Conservation (phyloP, 78 protist species). For the Speleostelium caveatum region DNA sequence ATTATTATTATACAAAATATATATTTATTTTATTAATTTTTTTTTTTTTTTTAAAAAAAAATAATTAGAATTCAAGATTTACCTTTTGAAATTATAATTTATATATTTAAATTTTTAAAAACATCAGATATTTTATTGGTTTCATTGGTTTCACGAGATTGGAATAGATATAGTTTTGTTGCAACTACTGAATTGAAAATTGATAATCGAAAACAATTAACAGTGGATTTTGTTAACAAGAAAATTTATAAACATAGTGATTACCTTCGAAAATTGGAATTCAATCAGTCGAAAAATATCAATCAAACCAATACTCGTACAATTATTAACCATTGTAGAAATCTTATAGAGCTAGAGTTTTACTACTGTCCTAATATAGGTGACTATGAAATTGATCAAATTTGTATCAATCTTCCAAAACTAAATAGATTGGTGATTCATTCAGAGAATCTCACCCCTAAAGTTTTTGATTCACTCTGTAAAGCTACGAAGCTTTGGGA, state of each 20-base stretch:
- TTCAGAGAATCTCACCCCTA: not conserved
- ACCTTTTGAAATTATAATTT: slow-evolving; percentile 51
- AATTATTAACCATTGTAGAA: slow-evolving; percentile 33
- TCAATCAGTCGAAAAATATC: slow-evolving; percentile 7
- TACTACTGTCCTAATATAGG: slow-evolving; percentile 20
- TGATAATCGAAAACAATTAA: slow-evolving; percentile 25
- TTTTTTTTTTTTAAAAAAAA: not conserved
- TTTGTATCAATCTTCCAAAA: not conserved
- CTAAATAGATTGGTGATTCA: slow-evolving; percentile 22
- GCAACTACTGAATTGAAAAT: slow-evolving; percentile 49
- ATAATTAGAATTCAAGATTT: slow-evolving; percentile 35
- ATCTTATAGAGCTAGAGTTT: slow-evolving; percentile 15
- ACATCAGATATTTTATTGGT: slow-evolving; percentile 18
- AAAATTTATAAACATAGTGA: slow-evolving; percentile 64
- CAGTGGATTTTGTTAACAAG: slow-evolving; percentile 36
- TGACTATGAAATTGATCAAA: slow-evolving; percentile 43
- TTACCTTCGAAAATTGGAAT: slow-evolving; percentile 35
- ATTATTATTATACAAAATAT: not conserved
- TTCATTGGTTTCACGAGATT: slow-evolving; percentile 46
- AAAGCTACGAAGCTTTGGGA: not conserved
- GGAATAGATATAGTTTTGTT: slow-evolving; percentile 37
- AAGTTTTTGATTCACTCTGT: slow-evolving; percentile 8
- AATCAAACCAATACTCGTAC: not conserved
- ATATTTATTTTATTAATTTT: not conserved
- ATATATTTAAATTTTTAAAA: slow-evolving; percentile 55